These are phyloP conservation scores for Coemansia sp. DNA, from an alignment of 192 early-diverging fungal genomes.

Conservation along the genomic window DNA sequence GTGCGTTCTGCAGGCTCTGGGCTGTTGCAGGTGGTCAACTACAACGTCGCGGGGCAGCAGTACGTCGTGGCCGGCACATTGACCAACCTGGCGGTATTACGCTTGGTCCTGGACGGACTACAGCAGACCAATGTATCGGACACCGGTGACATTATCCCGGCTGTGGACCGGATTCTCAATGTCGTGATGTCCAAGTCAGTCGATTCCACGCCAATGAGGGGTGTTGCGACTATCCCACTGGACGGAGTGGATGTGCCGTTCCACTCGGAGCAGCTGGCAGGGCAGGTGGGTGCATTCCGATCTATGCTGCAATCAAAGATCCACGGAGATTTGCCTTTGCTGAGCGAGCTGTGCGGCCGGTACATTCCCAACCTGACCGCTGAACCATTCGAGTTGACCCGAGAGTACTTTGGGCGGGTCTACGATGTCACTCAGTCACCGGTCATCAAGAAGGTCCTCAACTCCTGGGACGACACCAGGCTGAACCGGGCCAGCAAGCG, in stretches of 20 bases:
- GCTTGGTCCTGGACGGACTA: constrained; percentile 77
- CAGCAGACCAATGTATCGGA: constrained; percentile 54
- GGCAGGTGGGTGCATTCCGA: constrained; percentile 75
- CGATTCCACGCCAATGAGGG: constrained; percentile 65
- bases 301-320: constrained; percentile 69
- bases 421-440: constrained; percentile 65
- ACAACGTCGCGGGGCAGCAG: constrained; percentile 90
- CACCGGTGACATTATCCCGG: constrained; percentile 63
- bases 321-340: constrained; percentile 59
- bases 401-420: constrained; percentile 70
- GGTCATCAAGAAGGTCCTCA: constrained; percentile 61
- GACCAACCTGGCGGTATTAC: constrained; percentile 68
- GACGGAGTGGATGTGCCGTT: constrained; percentile 92
- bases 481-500: constrained; percentile 47
- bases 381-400: constrained; percentile 72
- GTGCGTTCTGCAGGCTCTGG: constrained; percentile 66
- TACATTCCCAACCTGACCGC: constrained; percentile 97
- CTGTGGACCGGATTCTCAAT: constrained; percentile 62
- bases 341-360: constrained; percentile 57
- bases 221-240: constrained; percentile 80
- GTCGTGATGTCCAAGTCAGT: constrained; percentile 56
- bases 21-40: constrained; percentile 89
- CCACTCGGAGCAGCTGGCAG: constrained; percentile 74
- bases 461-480: constrained; percentile 49
- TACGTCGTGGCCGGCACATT: constrained; percentile 86